Conservation (phyloP, 2,329 filamentous ascomycete species). For the Apiospora arundinis region DNA sequence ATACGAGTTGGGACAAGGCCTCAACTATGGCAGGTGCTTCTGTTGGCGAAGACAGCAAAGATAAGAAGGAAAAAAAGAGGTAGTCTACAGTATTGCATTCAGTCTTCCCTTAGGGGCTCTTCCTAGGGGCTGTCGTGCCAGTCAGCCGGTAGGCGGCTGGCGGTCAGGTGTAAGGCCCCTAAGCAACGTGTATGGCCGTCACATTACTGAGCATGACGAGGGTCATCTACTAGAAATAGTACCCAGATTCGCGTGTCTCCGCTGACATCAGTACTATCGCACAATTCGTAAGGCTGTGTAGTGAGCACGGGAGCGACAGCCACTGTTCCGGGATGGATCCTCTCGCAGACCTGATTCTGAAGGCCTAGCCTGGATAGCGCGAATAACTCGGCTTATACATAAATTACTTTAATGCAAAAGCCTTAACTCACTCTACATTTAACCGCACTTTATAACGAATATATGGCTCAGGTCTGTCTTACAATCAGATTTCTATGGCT, state of each 20-base stretch:
- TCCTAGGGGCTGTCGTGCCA: too few relatives aligned
- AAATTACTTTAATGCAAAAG: background rate
- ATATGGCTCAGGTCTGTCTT: background rate
- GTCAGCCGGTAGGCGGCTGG: background rate
- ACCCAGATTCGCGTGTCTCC: too few relatives aligned
- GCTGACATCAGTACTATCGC: too few relatives aligned
- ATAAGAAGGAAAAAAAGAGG: background rate
- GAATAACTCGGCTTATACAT: background rate
- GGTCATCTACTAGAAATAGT: too few relatives aligned
- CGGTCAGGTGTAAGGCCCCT: background rate
- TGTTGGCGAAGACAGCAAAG: constrained; percentile 27
- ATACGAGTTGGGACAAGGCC: too few relatives aligned
- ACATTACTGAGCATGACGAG: background rate
- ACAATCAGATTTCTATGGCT: background rate
- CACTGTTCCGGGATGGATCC: background rate
- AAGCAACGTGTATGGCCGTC: constrained; percentile 3
- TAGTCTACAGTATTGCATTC: background rate
- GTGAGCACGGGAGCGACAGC: too few relatives aligned
- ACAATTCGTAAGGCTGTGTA: too few relatives aligned
- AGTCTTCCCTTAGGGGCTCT: background rate
- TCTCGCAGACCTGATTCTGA: background rate
- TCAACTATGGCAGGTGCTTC: constrained; percentile 36
- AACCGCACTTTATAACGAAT: background rate
- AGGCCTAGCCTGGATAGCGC: background rate
- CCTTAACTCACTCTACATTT: background rate